Evolutionary conservation across 768 basidiomycete species (phyloP), one percentile per base, ranked within the genome.

Genomic region (Lentinus brumalis): DNA sequence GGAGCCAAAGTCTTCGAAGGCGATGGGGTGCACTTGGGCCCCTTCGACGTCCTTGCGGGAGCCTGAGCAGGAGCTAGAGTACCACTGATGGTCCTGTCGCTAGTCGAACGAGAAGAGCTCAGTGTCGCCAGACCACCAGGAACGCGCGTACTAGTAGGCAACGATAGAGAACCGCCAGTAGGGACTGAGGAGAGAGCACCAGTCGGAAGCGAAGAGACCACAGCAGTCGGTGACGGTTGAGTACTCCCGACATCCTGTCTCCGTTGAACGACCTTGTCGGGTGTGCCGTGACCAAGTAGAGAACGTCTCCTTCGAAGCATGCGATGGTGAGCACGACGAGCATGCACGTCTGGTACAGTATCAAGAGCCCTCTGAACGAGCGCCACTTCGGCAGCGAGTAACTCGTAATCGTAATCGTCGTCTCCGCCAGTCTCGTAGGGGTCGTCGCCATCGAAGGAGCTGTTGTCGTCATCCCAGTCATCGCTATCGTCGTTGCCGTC

Each of bases 1-100:
- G 83, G 80, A 31, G 80, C 73, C 60, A 84, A 58, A 29, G 71
- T 67, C 45, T 71, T 79, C 1, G 82, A 80, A 2, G 82, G 81
- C 41, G 82, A 83, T 18, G 82, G 79, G 2, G 79, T 81, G 64
- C 83, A 85, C 30, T 76, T 67, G 10, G 38, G 51, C 4, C 18
- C 47, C 35, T 49, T 49, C 6, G 8, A 12, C 6, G 71, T 68
- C 67, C 74, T 74, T 30, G 64, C 63, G 5, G 64, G 63, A 18
- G 69, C 66, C 39, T 66, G 35, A 15, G 67, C 67, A 47, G 75
- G 78, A 31, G 74, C 67, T 4, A 69, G 69, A 4, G 73, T 73
- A 15, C 71, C 73, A 46, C 66, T 70, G 9, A 70, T 60, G 1
- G 66, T 61, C n/a, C 46, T 56, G 12, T 65, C 53, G 2, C 63